Evolutionary conservation across 345 rosid genomes (phyloP).

Genomic region (Eutrema yunnanense): DNA sequence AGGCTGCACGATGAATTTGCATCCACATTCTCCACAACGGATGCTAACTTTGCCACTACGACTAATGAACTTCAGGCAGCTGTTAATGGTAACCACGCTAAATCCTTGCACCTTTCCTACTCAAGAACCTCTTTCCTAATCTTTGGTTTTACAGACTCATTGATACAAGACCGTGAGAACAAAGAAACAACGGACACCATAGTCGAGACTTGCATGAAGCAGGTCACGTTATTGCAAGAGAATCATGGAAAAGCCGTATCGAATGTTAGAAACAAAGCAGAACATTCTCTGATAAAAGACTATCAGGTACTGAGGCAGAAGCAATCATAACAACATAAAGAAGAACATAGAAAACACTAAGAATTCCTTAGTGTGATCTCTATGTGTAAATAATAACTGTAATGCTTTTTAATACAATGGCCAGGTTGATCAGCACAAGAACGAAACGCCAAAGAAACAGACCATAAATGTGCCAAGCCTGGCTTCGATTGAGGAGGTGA

Average conservation of each 20-base stretch:
- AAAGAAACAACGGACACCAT: conserved; percentile 54
- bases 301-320: conserved; percentile 47
- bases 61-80: conserved; percentile 37
- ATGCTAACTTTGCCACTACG: conserved; percentile 39
- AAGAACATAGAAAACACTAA: not conserved
- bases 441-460: conserved; percentile 49
- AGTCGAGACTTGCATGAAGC: conserved; percentile 40
- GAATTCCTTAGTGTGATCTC: not conserved
- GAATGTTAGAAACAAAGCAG: conserved; percentile 54
- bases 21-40: conserved; percentile 41
- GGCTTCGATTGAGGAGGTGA: conserved; percentile 67
- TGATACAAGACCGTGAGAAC: conserved; percentile 45
- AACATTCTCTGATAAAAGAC: conserved; percentile 61
- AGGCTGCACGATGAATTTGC: conserved; percentile 37
- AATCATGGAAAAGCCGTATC: conserved; percentile 51
- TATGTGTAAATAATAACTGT: not conserved
- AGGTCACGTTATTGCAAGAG: conserved; percentile 50
- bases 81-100: conserved; percentile 45
- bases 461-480: conserved; percentile 56
- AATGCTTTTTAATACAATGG: not conserved
- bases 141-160: conserved; percentile 43
- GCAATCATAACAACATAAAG: conserved; percentile 1
- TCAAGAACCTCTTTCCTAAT: not conserved
- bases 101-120: not conserved
- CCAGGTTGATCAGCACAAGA: conserved; percentile 55